Evolutionary conservation across 108 stramenopile genomes (phyloP).

Genomic region (Skeletonema potamos): DNA sequence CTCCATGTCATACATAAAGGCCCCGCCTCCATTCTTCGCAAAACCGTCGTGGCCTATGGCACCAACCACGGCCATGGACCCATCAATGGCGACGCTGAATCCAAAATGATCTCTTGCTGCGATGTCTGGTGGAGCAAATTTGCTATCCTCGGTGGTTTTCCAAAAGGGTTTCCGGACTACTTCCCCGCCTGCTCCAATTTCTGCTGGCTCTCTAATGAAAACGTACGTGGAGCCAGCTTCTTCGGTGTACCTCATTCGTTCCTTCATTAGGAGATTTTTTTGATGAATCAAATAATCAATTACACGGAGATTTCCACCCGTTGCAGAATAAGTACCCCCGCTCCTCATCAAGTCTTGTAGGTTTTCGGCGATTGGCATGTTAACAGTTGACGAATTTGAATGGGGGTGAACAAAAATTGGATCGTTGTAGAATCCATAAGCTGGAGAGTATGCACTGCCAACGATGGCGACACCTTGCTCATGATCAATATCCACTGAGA

Average conservation of each 20-base stretch:
- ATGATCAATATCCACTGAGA: slow-evolving; percentile 53
- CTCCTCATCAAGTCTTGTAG: slow-evolving; percentile 27
- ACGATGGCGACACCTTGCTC: slow-evolving; percentile 60
- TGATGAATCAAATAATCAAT: slow-evolving; percentile 25
- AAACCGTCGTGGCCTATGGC: slow-evolving; percentile 36
- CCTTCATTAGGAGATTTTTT: slow-evolving; percentile 8
- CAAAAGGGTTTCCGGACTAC: slow-evolving; percentile 38
- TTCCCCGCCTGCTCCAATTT: slow-evolving; percentile 25
- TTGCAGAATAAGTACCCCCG: slow-evolving; percentile 24
- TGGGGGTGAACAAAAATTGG: slow-evolving; percentile 30
- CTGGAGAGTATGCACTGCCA: slow-evolving; percentile 44
- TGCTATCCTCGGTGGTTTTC: slow-evolving; percentile 51
- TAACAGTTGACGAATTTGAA: slow-evolving; percentile 27
- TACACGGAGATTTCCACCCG: slow-evolving; percentile 30
- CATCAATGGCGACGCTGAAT: slow-evolving; percentile 34
- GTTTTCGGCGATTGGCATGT: slow-evolving; percentile 13
- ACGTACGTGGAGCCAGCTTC: slow-evolving; percentile 74
- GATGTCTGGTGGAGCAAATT: slow-evolving; percentile 61
- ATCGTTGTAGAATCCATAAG: slow-evolving; percentile 45
- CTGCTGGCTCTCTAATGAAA: slow-evolving; percentile 45
- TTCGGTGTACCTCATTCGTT: slow-evolving; percentile 27
- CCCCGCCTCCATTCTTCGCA: slow-evolving; percentile 32
- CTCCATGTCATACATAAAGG: slow-evolving; percentile 58
- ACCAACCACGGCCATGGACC: slow-evolving; percentile 30
- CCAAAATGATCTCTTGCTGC: slow-evolving; percentile 64